A percentile compares a stretch with the other conserved stretches of the same genome.
Evolutionary conservation across 1,139 yeast species (phyloP).

Genomic region (Diutina sp.): DNA sequence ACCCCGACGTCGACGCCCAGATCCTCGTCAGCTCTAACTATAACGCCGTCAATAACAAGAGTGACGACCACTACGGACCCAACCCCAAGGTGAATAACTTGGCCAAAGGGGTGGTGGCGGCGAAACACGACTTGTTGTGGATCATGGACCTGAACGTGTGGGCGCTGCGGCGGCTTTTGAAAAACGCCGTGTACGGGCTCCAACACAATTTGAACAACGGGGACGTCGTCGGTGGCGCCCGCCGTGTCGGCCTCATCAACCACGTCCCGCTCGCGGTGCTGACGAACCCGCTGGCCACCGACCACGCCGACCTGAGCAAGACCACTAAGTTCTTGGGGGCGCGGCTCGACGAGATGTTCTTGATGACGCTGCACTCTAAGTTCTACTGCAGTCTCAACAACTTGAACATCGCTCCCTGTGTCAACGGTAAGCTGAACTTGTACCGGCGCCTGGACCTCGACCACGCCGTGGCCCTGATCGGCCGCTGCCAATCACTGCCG

Average conservation of each 20-base stretch:
- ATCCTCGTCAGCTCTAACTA: conserved; percentile 39
- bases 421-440: conserved; percentile 82
- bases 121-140: conserved; percentile 71
- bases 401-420: conserved; percentile 77
- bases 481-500: conserved; percentile 10
- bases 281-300: conserved; percentile 2
- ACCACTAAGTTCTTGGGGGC: conserved; percentile 4
- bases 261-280: conserved; percentile 59
- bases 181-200: conserved; percentile 32
- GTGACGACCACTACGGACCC: conserved; percentile 56
- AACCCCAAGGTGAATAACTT: conserved; percentile 84
- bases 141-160: conserved; percentile 82
- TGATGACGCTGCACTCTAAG: conserved; percentile 74
- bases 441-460: conserved; percentile 64
- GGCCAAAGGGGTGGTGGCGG: conserved; percentile 59
- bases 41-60: conserved; percentile 46
- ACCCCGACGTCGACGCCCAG: conserved; percentile 47
- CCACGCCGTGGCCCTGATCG: conserved; percentile 36
- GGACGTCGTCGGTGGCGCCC: not conserved
- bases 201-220: conserved; percentile 28
- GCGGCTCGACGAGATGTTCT: conserved; percentile 68
- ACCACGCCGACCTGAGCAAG: not conserved
- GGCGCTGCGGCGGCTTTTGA: conserved; percentile 54
- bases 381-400: conserved; percentile 71
- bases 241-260: conserved; percentile 45